phyloP scores from a whole-genome alignment of 2,329 filamentous ascomycete species.

The Gaeumannomyces tritici region DNA sequence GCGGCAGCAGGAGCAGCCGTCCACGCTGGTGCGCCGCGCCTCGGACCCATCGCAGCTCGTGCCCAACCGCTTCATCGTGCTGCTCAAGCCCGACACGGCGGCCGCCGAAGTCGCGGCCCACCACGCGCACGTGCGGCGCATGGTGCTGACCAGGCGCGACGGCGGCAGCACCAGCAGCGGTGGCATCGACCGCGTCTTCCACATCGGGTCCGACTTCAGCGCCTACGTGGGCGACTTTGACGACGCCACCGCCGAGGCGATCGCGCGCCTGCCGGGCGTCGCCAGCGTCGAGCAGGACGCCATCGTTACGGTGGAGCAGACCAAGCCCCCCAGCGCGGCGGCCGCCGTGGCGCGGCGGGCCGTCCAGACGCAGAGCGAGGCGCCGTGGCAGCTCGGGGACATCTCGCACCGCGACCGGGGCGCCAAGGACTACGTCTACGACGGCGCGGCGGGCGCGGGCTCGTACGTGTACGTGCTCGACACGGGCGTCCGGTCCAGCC shows the following conservation, averaged over 20 bases:
- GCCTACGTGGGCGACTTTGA: conserved; percentile 34
- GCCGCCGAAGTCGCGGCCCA: conserved; percentile 21
- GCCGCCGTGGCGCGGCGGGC: conserved; percentile 16
- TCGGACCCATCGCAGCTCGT: conserved; percentile 11
- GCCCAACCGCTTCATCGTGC: conserved; percentile 34
- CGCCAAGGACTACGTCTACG: conserved; percentile 36
- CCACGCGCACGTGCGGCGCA: conserved; percentile 16
- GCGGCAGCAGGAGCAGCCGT: no score
- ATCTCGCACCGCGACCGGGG: conserved; percentile 34
- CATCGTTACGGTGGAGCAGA: conserved; percentile 16
- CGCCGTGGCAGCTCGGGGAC: conserved; percentile 43
- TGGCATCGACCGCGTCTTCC: conserved; percentile 21
- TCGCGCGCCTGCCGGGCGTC: conserved; percentile 26
- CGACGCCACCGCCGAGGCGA: conserved; percentile 25
- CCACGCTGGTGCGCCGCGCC: background rate
- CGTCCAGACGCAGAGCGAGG: conserved; percentile 40
- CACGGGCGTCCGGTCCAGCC: conserved; percentile 49
- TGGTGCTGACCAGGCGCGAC: conserved; percentile 16
- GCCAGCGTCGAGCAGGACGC: conserved; percentile 32
- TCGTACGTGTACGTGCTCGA: conserved; percentile 56
- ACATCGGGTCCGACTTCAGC: conserved; percentile 21
- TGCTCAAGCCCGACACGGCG: conserved; percentile 26
- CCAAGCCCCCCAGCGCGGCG: conserved; percentile 17
- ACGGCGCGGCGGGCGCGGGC: conserved; percentile 40
- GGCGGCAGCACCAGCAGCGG: conserved; percentile 4